Evolutionary conservation across 2,329 filamentous ascomycete species (phyloP).

Genomic region (Ceratocystis lukuohia): DNA sequence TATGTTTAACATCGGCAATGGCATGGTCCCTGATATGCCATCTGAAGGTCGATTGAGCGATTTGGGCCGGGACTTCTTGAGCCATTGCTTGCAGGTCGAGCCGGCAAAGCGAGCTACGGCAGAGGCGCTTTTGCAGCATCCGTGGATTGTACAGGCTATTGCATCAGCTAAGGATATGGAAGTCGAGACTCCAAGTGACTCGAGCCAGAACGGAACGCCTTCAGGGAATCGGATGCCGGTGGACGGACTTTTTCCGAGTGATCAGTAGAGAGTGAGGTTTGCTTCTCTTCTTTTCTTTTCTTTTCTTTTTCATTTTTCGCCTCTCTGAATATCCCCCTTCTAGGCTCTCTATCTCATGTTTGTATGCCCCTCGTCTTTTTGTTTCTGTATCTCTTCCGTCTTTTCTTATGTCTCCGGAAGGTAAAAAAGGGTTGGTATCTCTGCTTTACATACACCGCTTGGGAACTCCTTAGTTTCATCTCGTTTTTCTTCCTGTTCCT

Average conservation of each 20-base stretch:
- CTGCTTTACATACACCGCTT: neutral
- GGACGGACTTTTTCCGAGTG: conserved; percentile 10
- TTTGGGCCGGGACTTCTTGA: conserved; percentile 75
- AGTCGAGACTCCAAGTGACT: conserved; percentile 48
- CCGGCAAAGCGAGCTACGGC: conserved; percentile 67
- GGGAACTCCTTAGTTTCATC: too few relatives aligned
- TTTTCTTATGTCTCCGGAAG: neutral
- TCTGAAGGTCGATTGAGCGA: conserved; percentile 69
- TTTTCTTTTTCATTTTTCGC: neutral
- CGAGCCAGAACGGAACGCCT: conserved; percentile 25
- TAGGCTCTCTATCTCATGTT: neutral
- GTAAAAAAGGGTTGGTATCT: neutral
- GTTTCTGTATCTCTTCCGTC: neutral
- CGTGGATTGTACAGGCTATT: conserved; percentile 56
- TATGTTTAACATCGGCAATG: conserved; percentile 99
- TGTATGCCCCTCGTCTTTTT: neutral
- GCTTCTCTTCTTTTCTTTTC: neutral
- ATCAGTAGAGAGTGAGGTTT: neutral
- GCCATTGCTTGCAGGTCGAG: conserved; percentile 74
- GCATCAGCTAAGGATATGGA: conserved; percentile 53
- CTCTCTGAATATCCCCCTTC: neutral
- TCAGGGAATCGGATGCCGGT: neutral
- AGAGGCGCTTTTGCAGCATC: conserved; percentile 80
- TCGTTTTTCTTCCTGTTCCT: too few relatives aligned
- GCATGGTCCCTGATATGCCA: conserved; percentile 80